These are phyloP conservation scores for Casuarina glauca DNA, from an alignment of 306 rosid species.

Conservation along the genomic window DNA sequence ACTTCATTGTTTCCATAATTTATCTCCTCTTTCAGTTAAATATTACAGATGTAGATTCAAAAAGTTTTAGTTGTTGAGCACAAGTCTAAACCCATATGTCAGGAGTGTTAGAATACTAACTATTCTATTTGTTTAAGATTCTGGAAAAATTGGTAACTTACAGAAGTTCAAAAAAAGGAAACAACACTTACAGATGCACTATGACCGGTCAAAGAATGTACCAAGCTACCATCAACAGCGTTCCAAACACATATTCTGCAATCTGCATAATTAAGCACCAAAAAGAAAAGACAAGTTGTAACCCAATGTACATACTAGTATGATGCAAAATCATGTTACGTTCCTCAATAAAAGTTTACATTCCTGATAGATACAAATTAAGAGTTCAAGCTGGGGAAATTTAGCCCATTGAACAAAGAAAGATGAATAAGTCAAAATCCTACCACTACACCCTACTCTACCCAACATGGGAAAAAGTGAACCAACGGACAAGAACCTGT, in stretches of 20 bases:
- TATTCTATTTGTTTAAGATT: too few species aligned
- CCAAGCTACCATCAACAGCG: conserved; percentile 93
- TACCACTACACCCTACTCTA: neutral
- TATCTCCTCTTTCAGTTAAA: too few species aligned
- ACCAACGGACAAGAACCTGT: neutral
- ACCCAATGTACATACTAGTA: neutral
- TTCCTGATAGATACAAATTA: neutral
- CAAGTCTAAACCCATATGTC: too few species aligned
- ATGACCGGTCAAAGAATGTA: conserved; percentile 91
- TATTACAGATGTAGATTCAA: too few species aligned
- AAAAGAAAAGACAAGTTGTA: conserved; percentile 24
- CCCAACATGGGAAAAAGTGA: neutral
- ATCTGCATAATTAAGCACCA: conserved; percentile 47
- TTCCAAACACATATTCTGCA: conserved; percentile 98
- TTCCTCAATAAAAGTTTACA: neutral
- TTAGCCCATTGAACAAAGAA: neutral
- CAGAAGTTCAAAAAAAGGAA: neutral
- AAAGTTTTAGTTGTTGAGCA: too few species aligned
- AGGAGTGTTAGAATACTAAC: too few species aligned
- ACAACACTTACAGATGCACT: conserved; percentile 61
- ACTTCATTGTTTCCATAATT: too few species aligned
- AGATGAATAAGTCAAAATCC: neutral
- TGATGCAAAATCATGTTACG: neutral
- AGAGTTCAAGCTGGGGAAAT: neutral
- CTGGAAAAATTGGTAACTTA: too few species aligned